A percentile compares a stretch with the other conserved stretches of the same genome.
Conservation (phyloP, 257 asterid species). For the Solanum paucissectum region DNA sequence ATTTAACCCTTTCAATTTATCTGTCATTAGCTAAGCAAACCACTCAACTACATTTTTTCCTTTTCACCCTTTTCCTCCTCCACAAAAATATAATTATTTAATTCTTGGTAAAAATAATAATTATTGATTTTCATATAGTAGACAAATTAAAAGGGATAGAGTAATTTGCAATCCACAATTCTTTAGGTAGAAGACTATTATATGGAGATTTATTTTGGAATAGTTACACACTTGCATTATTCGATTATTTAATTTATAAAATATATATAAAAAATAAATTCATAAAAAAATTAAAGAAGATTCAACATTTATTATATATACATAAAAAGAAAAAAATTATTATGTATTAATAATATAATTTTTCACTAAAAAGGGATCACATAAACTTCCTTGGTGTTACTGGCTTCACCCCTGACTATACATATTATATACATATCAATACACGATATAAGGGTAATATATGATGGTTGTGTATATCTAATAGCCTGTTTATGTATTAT, state of each 20-base stretch:
- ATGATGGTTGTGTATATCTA: too few species aligned
- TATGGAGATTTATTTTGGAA: background rate
- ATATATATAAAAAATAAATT: too few species aligned
- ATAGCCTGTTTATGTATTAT: too few species aligned
- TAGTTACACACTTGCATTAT: background rate
- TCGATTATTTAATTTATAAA: background rate
- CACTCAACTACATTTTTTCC: constrained; percentile 13
- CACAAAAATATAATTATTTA: background rate
- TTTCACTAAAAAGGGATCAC: too few species aligned
- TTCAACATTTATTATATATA: too few species aligned
- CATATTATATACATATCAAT: too few species aligned
- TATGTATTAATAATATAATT: too few species aligned
- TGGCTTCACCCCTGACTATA: too few species aligned
- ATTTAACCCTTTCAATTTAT: constrained; percentile 26
- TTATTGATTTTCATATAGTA: background rate
- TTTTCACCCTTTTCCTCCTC: background rate
- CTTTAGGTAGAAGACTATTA: constrained; percentile 2
- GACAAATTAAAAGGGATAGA: background rate
- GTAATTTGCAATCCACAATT: constrained; percentile 3
- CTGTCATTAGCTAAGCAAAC: constrained; percentile 23
- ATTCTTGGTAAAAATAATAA: background rate
- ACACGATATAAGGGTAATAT: too few species aligned
- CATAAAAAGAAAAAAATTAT: too few species aligned
- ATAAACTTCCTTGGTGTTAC: too few species aligned
- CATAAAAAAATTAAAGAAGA: too few species aligned